These are phyloP conservation scores for Rhodomyrtus tomentosa DNA, from an alignment of 345 rosid genomes.

Conservation along the genomic window DNA sequence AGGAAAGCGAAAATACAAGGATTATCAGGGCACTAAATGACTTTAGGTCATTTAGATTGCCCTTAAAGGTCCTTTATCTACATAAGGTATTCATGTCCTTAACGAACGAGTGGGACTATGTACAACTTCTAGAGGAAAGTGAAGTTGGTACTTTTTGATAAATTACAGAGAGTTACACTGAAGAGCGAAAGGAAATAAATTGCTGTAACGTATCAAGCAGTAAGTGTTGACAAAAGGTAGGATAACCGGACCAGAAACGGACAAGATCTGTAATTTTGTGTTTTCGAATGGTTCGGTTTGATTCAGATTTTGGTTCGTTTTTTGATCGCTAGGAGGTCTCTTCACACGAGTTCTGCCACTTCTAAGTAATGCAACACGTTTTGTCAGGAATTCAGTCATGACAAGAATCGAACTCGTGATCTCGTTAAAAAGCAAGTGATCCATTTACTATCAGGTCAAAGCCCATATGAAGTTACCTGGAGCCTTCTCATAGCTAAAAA, in stretches of 20 bases:
- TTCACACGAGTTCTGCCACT: neutral
- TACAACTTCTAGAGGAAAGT: neutral
- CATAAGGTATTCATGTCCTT: neutral
- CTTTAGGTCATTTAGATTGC: neutral
- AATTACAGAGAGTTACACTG: neutral
- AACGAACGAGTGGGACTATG: neutral
- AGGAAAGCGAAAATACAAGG: neutral
- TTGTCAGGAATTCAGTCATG: neutral
- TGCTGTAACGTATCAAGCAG: neutral
- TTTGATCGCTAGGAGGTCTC: neutral
- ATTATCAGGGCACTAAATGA: neutral
- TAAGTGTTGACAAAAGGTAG: neutral
- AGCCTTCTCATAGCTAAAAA: neutral
- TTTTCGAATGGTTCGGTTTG: neutral
- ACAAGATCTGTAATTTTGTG: accelerated
- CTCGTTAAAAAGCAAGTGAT: neutral
- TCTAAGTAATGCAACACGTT: neutral
- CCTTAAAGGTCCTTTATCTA: neutral
- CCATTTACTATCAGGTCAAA: neutral
- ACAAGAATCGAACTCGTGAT: neutral
- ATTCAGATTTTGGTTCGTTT: neutral
- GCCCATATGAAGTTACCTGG: neutral
- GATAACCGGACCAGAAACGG: accelerated
- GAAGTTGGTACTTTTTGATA: neutral
- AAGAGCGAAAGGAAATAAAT: neutral